These are phyloP conservation scores for Venturia carpophila DNA, from an alignment of 2,329 filamentous ascomycete species.

Conservation along the genomic window DNA sequence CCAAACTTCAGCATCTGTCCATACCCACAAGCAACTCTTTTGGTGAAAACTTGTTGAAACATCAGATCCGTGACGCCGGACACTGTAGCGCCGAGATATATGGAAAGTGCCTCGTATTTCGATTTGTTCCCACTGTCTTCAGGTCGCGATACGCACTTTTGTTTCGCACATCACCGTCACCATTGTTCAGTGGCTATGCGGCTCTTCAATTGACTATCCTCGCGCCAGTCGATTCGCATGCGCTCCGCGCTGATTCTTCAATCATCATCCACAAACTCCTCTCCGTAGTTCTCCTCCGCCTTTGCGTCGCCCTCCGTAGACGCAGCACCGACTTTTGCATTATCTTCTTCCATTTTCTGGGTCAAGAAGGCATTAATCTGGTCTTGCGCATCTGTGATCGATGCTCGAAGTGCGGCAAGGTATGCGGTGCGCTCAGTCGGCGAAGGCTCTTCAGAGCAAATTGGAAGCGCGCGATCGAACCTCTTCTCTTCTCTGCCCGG, in stretches of 20 bases:
- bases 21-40: not conserved
- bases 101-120: not conserved
- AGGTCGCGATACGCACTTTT: not conserved
- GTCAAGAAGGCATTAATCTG: slow-evolving; percentile 65
- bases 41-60: not conserved
- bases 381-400: slow-evolving; percentile 53
- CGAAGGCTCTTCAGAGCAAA: slow-evolving; percentile 23
- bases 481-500: not conserved
- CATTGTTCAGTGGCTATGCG: not conserved
- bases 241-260: not conserved
- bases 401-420: slow-evolving; percentile 51
- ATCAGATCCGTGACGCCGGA: not conserved
- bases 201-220: not conserved
- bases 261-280: slow-evolving; percentile 61
- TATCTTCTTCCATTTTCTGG: slow-evolving; percentile 65
- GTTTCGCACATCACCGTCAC: not conserved
- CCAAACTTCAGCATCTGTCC: not conserved
- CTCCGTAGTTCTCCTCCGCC: slow-evolving; percentile 72
- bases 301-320: slow-evolving; percentile 30
- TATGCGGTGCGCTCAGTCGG: slow-evolving; percentile 50
- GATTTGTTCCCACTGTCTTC: not conserved
- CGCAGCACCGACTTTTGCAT: slow-evolving; percentile 31
- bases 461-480: slow-evolving; percentile 5
- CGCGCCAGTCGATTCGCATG: not conserved
- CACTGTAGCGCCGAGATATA: not conserved